Evolutionary conservation across 805 yeast genomes (phyloP).

Genomic region (Candida tibetensis): DNA sequence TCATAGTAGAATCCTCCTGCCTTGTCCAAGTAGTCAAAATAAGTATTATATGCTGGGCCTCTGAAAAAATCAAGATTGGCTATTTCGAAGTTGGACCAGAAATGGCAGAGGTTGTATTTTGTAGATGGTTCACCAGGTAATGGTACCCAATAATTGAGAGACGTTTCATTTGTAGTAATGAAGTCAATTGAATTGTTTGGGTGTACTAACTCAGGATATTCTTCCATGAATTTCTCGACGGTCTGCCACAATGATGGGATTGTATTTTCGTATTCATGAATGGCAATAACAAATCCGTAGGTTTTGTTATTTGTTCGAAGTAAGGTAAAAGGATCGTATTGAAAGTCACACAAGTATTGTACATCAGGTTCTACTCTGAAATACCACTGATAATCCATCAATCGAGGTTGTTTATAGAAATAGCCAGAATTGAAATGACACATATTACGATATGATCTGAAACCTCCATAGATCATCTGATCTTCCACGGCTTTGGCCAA

Average conservation of each 20-base stretch:
- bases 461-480: constrained; percentile 45
- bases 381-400: constrained; percentile 50
- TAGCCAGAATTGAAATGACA: constrained; percentile 74
- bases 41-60: constrained; percentile 42
- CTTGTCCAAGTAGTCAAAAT: constrained; percentile 45
- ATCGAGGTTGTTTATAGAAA: constrained; percentile 47
- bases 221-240: constrained; percentile 43
- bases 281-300: constrained; percentile 52
- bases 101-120: constrained; percentile 56
- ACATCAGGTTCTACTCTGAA: constrained; percentile 64
- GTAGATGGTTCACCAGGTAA: constrained; percentile 9
- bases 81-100: constrained; percentile 65
- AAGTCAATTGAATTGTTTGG: constrained; percentile 47
- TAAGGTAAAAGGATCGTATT: constrained; percentile 50
- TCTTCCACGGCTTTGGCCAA: constrained; percentile 18
- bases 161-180: constrained; percentile 43
- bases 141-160: constrained; percentile 20
- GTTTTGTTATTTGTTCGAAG: constrained; percentile 42
- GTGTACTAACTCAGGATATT: constrained; percentile 45
- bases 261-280: constrained; percentile 51
- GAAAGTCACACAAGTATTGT: constrained; percentile 53
- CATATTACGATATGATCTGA: constrained; percentile 57
- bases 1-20: constrained; percentile 57
- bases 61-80: constrained; percentile 51
- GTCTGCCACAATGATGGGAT: constrained; percentile 52